Base-by-base conservation (phyloP, 2,329 filamentous ascomycete genomes). In the Helicocarpus griseus region DNA sequence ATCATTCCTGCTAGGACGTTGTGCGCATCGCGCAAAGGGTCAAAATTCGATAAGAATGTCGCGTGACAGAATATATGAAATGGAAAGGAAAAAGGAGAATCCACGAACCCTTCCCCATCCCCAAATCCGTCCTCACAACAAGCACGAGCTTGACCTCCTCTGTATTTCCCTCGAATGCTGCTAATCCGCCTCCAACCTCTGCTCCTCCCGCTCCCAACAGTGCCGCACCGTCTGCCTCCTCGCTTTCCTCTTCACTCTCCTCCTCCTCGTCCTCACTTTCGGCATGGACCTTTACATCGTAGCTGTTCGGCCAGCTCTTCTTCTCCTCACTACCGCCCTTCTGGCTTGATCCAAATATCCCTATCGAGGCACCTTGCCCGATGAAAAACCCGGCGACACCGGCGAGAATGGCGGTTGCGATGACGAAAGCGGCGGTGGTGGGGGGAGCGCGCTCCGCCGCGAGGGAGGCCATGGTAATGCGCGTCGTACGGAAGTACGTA, bases 61-160 rank as follows among this genome's bases (percentile, higher is more conserved):
- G 53, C 28, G 39, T n/a, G 54, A 49, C 13, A 13, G 17, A 24
- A n/a, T n/a, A n/a, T 28, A 33, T 36, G 8, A 21, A 31, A 54
- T n/a, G 39, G 33, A 50, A 33, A 49, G 54, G 28, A 33, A 53
- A 39, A 31, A 50, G 19, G 41, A 21, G 22, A 49, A 53, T 29
- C 22, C 44, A 67, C 75, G 39, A 74, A 93, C 91, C 91, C 73
- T 95, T 97, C 8, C 87, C 93, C 93, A 98, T 98, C 61, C 91
- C 91, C 62, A 98, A 71, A 72, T 98, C 93, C 17, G 89, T 95
- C 65, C 93, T 76, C 51, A 97, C 91, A 3, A 95, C 88, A 31
- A 98, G 75, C 13, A 96, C 88, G 53, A 97, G 76, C 73, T 97
- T 97, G 75, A 91, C 95, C 69, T 96, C 90, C 69, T 96, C 90